A percentile compares a stretch with the other conserved stretches of the same genome.
Evolutionary conservation across 2,329 filamentous ascomycete species (phyloP).

Genomic region (Verticillium albo-atrum): DNA sequence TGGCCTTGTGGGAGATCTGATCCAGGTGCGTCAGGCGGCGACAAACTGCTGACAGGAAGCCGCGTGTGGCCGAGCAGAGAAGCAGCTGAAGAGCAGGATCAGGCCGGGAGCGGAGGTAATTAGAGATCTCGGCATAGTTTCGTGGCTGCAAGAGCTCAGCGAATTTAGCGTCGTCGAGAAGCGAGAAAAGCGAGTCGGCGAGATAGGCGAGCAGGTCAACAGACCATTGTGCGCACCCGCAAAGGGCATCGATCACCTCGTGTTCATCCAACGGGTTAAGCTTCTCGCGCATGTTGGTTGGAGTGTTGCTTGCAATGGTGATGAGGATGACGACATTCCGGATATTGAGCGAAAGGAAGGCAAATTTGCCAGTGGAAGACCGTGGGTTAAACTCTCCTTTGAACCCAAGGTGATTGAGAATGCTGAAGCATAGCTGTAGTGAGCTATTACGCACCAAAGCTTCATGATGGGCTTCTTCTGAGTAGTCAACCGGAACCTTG

Average conservation of each 20-base stretch:
- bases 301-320: slow-evolving; percentile 56
- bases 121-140: slow-evolving; percentile 43
- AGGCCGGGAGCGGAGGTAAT: slow-evolving; percentile 49
- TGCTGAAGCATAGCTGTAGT: slow-evolving; percentile 71
- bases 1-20: slow-evolving; percentile 40
- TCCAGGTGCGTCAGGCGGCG: slow-evolving; percentile 59
- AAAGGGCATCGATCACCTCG: slow-evolving; percentile 68
- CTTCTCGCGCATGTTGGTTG: slow-evolving; percentile 49
- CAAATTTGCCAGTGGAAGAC: slow-evolving; percentile 66
- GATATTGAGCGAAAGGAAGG: slow-evolving; percentile 70
- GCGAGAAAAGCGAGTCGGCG: slow-evolving; percentile 52
- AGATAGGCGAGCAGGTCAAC: slow-evolving; percentile 65
- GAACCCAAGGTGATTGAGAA: slow-evolving; percentile 75
- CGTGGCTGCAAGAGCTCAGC: slow-evolving; percentile 42
- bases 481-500: slow-evolving; percentile 75
- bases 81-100: slow-evolving; percentile 59
- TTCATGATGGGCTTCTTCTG: slow-evolving; percentile 68
- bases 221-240: slow-evolving; percentile 75
- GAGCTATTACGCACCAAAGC: slow-evolving; percentile 67
- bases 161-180: slow-evolving; percentile 49
- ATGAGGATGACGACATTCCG: slow-evolving; percentile 66
- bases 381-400: slow-evolving; percentile 57
- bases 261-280: slow-evolving; percentile 60
- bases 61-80: slow-evolving; percentile 69
- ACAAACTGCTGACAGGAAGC: slow-evolving; percentile 66